Base-by-base conservation (phyloP, 1,284 basidiomycete genomes). In the Sporisorium scitamineum region DNA sequence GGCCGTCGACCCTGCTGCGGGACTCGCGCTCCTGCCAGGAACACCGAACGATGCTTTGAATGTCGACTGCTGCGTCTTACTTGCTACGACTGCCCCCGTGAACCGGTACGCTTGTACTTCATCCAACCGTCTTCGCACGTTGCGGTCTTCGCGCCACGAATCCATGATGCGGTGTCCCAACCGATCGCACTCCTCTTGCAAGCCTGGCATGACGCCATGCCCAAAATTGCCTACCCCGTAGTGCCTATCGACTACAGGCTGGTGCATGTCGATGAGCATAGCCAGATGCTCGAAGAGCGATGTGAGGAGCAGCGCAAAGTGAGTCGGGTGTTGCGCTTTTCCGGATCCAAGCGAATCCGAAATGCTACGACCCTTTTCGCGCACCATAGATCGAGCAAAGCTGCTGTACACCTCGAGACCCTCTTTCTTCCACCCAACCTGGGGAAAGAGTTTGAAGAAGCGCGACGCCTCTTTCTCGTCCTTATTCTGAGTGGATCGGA, bases 391-490 rank as follows among this genome's bases (percentile, higher is more conserved):
- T 5, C 95, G 91, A 3, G 98, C 94, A 86, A 98, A 99, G 18
- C 91, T 89, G 0, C 94, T 93, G 86, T 99, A 99, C 0, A 92
- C 93, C 70, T 93, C 90, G n/a, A 99, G 88, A 0, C 97, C 97
- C 85, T 96, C 93, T n/a, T 89, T 88, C 16, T 89, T 87, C 54
- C 88, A 88, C 5, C 94, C 94, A 55, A 99, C 94, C 1, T 91
- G 91, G 2, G 97, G 96, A 86, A 99, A 98, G 2, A 99, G 88
- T 84, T 97, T 95, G 89, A 99, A 98, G 87, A 94, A 99, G 7
- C 95, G 90, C 75, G 92, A 95, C 2, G 94, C 97, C 16, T 92
- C 91, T 24, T 91, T 91, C 53, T 83, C 76, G 52, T 83, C 80
- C 63, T 71, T 72, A 86, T 95, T 94, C 48, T 92, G 89, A 7